Conservation (phyloP, 768 basidiomycete genomes). For the Cystofilobasidium bisporidii region DNA sequence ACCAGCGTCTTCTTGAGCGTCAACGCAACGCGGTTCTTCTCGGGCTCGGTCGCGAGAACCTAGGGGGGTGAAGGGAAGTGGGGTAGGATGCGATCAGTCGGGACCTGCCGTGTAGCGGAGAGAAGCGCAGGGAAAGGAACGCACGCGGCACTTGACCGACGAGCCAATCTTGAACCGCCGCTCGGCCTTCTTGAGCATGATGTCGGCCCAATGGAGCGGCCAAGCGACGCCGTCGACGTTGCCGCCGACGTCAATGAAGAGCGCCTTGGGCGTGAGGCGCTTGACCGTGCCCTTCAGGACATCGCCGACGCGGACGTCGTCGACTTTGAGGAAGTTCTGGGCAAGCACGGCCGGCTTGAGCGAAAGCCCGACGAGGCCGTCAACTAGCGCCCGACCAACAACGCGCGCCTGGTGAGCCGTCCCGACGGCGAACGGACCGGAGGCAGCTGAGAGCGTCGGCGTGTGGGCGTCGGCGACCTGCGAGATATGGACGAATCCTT, state of each 20-base stretch:
- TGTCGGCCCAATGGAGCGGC: slow-evolving; percentile 93
- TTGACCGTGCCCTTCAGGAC: slow-evolving; percentile 72
- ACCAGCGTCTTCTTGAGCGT: slow-evolving; percentile 87
- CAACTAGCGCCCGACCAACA: slow-evolving; percentile 70
- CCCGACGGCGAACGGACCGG: slow-evolving; percentile 69
- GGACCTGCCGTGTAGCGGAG: background rate
- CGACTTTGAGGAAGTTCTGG: slow-evolving; percentile 73
- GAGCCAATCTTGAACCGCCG: slow-evolving; percentile 77
- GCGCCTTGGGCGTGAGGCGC: slow-evolving; percentile 62
- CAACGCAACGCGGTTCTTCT: slow-evolving; percentile 67
- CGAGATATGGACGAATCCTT: slow-evolving; percentile 58
- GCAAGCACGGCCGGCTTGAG: slow-evolving; percentile 71
- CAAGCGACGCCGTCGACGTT: slow-evolving; percentile 86
- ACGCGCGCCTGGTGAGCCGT: slow-evolving; percentile 77
- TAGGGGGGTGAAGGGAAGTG: too few relatives aligned
- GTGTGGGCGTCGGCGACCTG: slow-evolving; percentile 85
- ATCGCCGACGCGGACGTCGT: slow-evolving; percentile 75
- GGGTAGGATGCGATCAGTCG: too few relatives aligned
- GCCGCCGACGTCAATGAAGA: slow-evolving; percentile 79
- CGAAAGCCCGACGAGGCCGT: slow-evolving; percentile 80
- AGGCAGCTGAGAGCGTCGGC: slow-evolving; percentile 58
- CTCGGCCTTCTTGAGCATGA: slow-evolving; percentile 82
- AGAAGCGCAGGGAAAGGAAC: slow-evolving; percentile 34
- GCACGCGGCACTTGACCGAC: slow-evolving; percentile 72
- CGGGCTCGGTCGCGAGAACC: slow-evolving; percentile 74